phyloP scores from a whole-genome alignment of 805 yeast species.

The Candida lessepsii region DNA sequence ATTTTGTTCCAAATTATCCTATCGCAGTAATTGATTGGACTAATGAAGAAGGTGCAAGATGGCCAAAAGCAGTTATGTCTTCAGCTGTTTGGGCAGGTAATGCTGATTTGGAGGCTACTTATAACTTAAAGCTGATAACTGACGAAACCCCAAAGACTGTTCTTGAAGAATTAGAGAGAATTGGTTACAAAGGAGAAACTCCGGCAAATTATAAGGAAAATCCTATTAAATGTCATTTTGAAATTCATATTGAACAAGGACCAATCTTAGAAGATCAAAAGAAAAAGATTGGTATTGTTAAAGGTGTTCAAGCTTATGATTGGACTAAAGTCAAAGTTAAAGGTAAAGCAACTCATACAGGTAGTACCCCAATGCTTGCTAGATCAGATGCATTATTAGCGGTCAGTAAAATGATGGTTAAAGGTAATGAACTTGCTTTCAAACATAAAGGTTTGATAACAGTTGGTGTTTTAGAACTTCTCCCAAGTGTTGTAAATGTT shows the following conservation, averaged over 20 bases:
- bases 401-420: slow-evolving; percentile 55
- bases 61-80: slow-evolving; percentile 66
- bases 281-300: slow-evolving; percentile 62
- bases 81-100: slow-evolving; percentile 67
- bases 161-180: slow-evolving; percentile 53
- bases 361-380: slow-evolving; percentile 64
- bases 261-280: slow-evolving; percentile 60
- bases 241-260: slow-evolving; percentile 76
- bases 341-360: slow-evolving; percentile 72
- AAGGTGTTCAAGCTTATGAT: slow-evolving; percentile 62
- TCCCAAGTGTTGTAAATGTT: slow-evolving; percentile 65
- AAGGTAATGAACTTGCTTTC: slow-evolving; percentile 54
- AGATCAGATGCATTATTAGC: slow-evolving; percentile 63
- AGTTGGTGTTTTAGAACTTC: slow-evolving; percentile 55
- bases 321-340: slow-evolving; percentile 59
- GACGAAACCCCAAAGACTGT: slow-evolving; percentile 51
- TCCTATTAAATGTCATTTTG: slow-evolving; percentile 69
- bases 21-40: slow-evolving; percentile 68
- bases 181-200: slow-evolving; percentile 58
- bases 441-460: slow-evolving; percentile 53
- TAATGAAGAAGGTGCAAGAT: slow-evolving; percentile 78
- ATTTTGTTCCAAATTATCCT: slow-evolving; percentile 61
- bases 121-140: slow-evolving; percentile 48
- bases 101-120: slow-evolving; percentile 46
- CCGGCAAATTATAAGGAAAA: slow-evolving; percentile 48